These are phyloP conservation scores for Rhizopus sp. DNA, from an alignment of 371 early-diverging fungal genomes.

Conservation along the genomic window DNA sequence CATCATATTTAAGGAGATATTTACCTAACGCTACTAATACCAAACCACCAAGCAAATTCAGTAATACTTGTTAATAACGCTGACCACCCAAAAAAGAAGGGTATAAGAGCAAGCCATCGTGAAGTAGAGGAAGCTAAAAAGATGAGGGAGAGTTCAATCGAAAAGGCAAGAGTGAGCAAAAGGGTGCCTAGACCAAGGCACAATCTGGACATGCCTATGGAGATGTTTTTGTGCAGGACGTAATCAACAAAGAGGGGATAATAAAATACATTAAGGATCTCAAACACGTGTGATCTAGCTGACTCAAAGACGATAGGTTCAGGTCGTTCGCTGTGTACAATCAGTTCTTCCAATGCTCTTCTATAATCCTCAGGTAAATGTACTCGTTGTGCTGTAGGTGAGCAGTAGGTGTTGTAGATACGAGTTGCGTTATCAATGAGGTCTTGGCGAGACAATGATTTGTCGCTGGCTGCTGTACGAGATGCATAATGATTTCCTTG, in stretches of 20 bases:
- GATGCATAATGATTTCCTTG: slow-evolving; percentile 31
- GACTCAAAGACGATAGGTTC: slow-evolving; percentile 54
- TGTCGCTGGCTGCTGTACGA: slow-evolving; percentile 24
- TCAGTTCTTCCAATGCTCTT: slow-evolving; percentile 37
- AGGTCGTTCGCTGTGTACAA: slow-evolving; percentile 43
- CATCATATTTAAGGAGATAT: background rate
- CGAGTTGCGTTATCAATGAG: slow-evolving; percentile 47
- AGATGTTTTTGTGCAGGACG: slow-evolving; percentile 40
- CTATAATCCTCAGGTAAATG: slow-evolving; percentile 51
- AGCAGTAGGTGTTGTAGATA: slow-evolving; percentile 48
- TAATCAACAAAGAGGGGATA: slow-evolving; percentile 50
- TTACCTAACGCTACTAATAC: slow-evolving; percentile 43
- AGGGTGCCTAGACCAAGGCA: slow-evolving; percentile 27
- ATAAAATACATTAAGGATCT: slow-evolving; percentile 51
- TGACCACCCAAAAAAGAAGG: slow-evolving; percentile 48
- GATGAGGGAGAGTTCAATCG: slow-evolving; percentile 42
- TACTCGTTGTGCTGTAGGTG: slow-evolving; percentile 36
- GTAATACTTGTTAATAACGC: slow-evolving; percentile 33
- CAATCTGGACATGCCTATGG: slow-evolving; percentile 22
- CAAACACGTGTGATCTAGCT: slow-evolving; percentile 45
- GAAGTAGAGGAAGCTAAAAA: slow-evolving; percentile 30
- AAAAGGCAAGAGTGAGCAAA: slow-evolving; percentile 37
- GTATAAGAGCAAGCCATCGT: slow-evolving; percentile 38
- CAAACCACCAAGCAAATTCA: slow-evolving; percentile 52
- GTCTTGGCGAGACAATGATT: slow-evolving; percentile 36